phyloP scores from a whole-genome alignment of 805 yeast species.

The Limtongia smithiae region DNA sequence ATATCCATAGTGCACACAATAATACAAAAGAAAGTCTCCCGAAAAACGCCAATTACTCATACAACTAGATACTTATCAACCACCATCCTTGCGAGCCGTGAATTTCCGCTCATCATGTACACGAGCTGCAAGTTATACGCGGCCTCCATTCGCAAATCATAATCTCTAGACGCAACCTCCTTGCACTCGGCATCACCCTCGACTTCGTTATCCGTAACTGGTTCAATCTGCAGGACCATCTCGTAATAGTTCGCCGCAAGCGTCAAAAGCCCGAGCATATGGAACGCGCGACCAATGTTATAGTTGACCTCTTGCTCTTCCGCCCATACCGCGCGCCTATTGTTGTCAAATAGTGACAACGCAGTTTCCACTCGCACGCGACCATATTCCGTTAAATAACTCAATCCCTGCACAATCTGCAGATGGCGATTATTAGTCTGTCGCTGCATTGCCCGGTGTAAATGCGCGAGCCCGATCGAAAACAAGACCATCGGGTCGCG shows the following conservation, averaged over 20 bases:
- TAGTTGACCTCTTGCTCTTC: conserved; percentile 76
- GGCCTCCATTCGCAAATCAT: conserved; percentile 67
- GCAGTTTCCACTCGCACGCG: conserved; percentile 43
- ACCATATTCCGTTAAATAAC: conserved; percentile 69
- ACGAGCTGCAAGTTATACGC: conserved; percentile 81
- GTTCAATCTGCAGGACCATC: conserved; percentile 48
- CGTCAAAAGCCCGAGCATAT: conserved; percentile 70
- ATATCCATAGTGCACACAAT: neutral
- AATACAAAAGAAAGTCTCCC: neutral
- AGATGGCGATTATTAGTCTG: conserved; percentile 79
- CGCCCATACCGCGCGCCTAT: conserved; percentile 29
- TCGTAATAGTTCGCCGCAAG: conserved; percentile 74
- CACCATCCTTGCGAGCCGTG: conserved; percentile 56
- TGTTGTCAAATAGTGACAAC: conserved; percentile 34
- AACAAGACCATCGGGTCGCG: conserved; percentile 77
- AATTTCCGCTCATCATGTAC: conserved; percentile 72
- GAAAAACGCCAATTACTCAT: neutral
- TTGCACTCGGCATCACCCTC: conserved; percentile 36
- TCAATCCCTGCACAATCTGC: conserved; percentile 82
- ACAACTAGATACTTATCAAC: conserved; percentile 57
- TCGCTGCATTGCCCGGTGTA: conserved; percentile 90
- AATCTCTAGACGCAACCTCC: too few species aligned
- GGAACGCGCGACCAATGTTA: conserved; percentile 82
- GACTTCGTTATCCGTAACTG: neutral
- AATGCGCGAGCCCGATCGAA: conserved; percentile 70